Conservation (phyloP, 139 green algal species). For the Chlorella ohadii region DNA sequence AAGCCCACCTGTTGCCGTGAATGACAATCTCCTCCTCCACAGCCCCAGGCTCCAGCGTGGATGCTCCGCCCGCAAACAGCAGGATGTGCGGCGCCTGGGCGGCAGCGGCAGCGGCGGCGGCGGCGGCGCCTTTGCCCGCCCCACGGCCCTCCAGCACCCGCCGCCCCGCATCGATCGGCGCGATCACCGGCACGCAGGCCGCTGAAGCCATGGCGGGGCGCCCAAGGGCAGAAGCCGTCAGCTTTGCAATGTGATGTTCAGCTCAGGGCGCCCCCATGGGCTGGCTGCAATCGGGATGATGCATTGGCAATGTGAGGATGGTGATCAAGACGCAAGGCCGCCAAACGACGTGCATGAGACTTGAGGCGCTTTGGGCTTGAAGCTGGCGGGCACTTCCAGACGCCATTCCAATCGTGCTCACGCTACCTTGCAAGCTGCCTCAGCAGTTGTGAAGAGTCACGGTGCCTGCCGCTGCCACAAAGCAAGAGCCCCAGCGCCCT, state of each 20-base stretch:
- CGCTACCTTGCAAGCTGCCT: no score
- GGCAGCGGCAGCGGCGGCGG: no score
- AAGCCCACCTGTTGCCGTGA: conserved; percentile 6
- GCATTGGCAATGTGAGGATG: no score
- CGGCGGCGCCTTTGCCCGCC: background rate
- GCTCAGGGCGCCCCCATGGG: background rate
- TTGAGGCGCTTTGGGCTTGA: background rate
- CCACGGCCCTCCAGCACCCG: background rate
- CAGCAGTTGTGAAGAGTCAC: no score
- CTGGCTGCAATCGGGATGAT: background rate
- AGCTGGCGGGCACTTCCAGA: no score
- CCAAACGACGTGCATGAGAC: background rate
- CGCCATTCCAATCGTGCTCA: no score
- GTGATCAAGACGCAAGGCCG: no score
- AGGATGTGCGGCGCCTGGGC: background rate
- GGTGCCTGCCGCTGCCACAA: no score
- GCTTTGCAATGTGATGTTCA: no score
- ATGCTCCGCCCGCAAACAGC: conserved; percentile 29
- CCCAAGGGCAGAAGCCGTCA: no score
- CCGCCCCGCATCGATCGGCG: background rate
- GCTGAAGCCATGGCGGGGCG: background rate
- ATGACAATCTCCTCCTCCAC: conserved; percentile 47
- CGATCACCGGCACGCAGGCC: background rate
- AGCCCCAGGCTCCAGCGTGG: background rate
- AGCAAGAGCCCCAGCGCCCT: no score